Conservation (phyloP, 306 rosid genomes). For the Quercus berberidifolia region DNA sequence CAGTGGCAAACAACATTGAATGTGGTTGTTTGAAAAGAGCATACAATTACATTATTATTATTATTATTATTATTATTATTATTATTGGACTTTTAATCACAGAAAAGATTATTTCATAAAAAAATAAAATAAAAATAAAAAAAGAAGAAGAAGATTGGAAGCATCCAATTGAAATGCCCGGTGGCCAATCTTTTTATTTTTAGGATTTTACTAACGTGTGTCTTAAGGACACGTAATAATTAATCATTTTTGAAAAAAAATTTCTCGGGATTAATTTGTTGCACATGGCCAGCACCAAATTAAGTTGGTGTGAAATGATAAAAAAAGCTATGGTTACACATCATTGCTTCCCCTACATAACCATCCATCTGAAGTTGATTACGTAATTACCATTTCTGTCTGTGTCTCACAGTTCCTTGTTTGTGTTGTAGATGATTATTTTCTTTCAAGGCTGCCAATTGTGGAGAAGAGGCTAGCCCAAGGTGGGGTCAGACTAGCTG, state of each 20-base stretch:
- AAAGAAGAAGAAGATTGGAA: background rate
- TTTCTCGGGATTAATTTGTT: background rate
- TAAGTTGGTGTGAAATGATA: background rate
- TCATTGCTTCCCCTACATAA: background rate
- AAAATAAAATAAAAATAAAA: too few relatives aligned
- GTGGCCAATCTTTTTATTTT: background rate
- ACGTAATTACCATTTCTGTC: background rate
- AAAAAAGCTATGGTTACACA: background rate
- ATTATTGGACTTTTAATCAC: too few relatives aligned
- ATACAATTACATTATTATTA: too few relatives aligned
- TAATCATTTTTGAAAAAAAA: too few relatives aligned
- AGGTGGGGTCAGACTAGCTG: slow-evolving; percentile 71
- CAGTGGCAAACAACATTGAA: background rate
- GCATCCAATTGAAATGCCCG: background rate
- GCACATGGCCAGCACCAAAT: slow-evolving; percentile 7
- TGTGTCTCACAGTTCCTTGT: background rate
- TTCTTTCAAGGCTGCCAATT: slow-evolving; percentile 70
- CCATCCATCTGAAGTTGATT: background rate
- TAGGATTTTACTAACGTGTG: too few relatives aligned
- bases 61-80: too few relatives aligned
- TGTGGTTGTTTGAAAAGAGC: background rate
- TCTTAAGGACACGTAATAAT: too few relatives aligned
- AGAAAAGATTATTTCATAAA: background rate
- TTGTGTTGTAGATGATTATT: slow-evolving; percentile 56
- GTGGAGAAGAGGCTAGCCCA: slow-evolving; percentile 92